phyloP scores from a whole-genome alignment of 495 filamentous ascomycete species.

The Daldinia decipiens region DNA sequence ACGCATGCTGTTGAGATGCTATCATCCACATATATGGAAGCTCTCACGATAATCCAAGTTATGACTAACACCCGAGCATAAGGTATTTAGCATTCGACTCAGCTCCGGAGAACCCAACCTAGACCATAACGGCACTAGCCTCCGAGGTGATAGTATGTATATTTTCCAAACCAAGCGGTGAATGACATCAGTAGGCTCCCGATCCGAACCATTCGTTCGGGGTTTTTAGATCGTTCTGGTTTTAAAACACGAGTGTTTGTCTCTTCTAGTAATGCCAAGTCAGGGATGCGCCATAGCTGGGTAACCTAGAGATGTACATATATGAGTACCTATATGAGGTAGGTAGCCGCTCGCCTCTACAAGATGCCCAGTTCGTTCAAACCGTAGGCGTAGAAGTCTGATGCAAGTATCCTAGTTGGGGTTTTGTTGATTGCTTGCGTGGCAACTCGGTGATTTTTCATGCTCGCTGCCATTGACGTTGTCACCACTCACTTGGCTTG shows the following conservation, averaged over 20 bases:
- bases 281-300: background rate
- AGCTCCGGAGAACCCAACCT: background rate
- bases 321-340: background rate
- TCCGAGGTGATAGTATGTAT: slow-evolving; percentile 5
- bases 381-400: background rate
- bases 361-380: background rate
- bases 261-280: background rate
- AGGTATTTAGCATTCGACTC: slow-evolving; percentile 1
- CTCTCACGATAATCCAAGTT: background rate
- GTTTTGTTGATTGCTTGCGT: background rate
- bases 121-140: slow-evolving; percentile 13
- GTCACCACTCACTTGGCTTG: background rate
- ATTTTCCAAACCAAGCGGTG: background rate
- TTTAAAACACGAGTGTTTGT: slow-evolving; percentile 1
- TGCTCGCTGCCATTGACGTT: background rate
- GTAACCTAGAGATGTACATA: background rate
- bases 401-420: background rate
- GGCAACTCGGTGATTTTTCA: background rate
- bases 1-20: background rate
- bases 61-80: background rate
- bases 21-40: background rate
- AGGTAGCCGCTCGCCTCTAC: background rate
- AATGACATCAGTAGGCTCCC: slow-evolving; percentile 5
- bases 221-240: background rate
- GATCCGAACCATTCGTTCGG: background rate